Evolutionary conservation across 192 early-diverging fungal genomes (phyloP).

Genomic region (Coemansia sp.): DNA sequence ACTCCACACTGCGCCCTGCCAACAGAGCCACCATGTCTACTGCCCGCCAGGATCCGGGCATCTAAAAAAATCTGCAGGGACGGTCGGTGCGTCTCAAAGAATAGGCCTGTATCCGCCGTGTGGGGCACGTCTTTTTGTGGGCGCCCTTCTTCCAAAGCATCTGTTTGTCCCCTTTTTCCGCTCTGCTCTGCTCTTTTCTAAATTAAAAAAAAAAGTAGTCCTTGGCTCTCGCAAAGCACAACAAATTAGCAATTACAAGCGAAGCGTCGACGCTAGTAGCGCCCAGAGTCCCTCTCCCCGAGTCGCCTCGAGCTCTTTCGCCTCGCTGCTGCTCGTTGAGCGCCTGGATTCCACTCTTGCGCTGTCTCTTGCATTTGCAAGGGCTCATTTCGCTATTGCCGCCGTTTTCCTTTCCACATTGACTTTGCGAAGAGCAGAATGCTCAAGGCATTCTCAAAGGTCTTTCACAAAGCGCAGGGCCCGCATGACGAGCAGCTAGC

Average conservation of each 20-base stretch:
- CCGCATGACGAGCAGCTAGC: slow-evolving; percentile 20
- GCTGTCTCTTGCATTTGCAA: neutral
- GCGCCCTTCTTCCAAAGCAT: neutral
- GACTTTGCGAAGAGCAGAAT: slow-evolving; percentile 12
- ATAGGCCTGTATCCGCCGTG: neutral
- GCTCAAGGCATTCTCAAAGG: slow-evolving; percentile 53
- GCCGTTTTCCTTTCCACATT: neutral
- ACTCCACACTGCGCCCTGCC: neutral
- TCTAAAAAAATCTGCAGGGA: neutral
- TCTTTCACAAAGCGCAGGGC: slow-evolving; percentile 49
- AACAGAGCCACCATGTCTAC: neutral
- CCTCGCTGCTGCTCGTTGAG: neutral
- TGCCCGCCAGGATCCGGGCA: neutral
- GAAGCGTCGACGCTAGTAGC: neutral
- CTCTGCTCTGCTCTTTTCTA: neutral
- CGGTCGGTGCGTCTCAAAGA: neutral
- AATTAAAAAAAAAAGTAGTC: neutral
- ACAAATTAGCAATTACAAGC: neutral
- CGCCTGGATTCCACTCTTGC: neutral
- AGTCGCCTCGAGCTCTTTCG: neutral
- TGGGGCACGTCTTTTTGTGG: neutral
- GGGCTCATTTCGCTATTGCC: neutral
- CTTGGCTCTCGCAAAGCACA: neutral
- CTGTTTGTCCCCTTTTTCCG: neutral
- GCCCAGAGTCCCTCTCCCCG: neutral